Base-by-base conservation (phyloP, 768 basidiomycete species). In the Xerocomellus intermedius region DNA sequence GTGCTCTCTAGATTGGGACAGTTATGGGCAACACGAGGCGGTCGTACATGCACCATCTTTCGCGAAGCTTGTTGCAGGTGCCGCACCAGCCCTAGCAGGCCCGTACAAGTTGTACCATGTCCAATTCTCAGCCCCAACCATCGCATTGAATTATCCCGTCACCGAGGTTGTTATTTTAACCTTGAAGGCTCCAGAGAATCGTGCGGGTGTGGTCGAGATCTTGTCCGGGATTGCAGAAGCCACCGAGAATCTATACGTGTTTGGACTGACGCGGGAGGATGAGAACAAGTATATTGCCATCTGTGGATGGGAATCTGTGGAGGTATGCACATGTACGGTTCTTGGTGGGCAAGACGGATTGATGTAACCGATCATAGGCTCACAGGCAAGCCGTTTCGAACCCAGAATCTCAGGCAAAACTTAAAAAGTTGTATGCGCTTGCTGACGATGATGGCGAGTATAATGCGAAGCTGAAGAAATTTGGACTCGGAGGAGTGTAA, bases 1-100 rank as follows among this genome's bases (percentile, higher is more conserved):
- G 22, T 1, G 33, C 5, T 37, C 36, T n/a, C 14, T 22, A 60
- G 61, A 57, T 44, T 60, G 58, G 59, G 52, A 54, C 14, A 57
- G 37, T 16, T 44, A 43, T 8, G 55, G 52, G 8, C 46, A 55
- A 12, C 58, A 60, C 49, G 8, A 47, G 13, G 42, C 41, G 5
- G 0, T 60, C 32, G 48, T 55, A 24, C 19, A 37, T 5, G 33
- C 9, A 7, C 48, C 54, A 21, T 37, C 9, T 2, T 55, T 55
- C 8, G 30, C 37, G 5, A 22, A 39, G 8, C 28, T 30, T 30
- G 28, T 30, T 9, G 28, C 28, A 30, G 28, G 9, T 30, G 28
- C 28, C 3, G 28, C 28, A 9, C 16, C 14, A 4, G 36, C 46
- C 2, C 4, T 36, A 26, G 35, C 46, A 14, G 8, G 17, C 16